Evolutionary conservation across 768 basidiomycete species (phyloP).

Genomic region (Mycena rosella): DNA sequence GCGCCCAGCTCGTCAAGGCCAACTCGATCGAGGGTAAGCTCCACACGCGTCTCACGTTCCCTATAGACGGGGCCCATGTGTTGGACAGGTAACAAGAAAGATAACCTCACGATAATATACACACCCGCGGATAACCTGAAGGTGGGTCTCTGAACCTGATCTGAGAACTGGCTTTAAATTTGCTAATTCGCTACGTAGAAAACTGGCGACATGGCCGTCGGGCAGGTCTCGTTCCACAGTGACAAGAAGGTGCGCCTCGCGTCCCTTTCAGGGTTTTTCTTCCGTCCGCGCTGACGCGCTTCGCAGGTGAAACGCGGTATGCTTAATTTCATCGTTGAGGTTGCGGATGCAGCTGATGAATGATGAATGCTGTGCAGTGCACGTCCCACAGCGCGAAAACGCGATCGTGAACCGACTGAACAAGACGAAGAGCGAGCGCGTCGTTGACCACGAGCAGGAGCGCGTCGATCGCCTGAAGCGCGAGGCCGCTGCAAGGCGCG

Average conservation of each 20-base stretch:
- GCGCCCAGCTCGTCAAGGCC: constrained; percentile 96
- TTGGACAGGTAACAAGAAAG: constrained; percentile 94
- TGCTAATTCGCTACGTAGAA: too few species aligned
- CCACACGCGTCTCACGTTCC: neutral
- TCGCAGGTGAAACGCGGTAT: constrained; percentile 84
- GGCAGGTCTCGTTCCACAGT: constrained; percentile 94
- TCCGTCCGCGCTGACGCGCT: neutral
- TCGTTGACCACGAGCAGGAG: constrained; percentile 94
- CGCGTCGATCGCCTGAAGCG: constrained; percentile 83
- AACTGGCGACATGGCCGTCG: constrained; percentile 98
- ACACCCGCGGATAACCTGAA: constrained; percentile 94
- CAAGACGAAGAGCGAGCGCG: constrained; percentile 89
- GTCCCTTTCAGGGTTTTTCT: neutral
- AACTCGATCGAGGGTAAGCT: constrained; percentile 92
- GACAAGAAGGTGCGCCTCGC: constrained; percentile 77
- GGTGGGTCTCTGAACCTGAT: constrained; percentile 56
- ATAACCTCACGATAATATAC: constrained; percentile 93
- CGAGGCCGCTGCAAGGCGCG: constrained; percentile 75
- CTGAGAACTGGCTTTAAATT: neutral
- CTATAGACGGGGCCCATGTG: neutral
- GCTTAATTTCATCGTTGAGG: neutral
- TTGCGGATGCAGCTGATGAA: neutral
- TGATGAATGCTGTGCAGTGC: constrained; percentile 67
- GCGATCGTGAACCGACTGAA: constrained; percentile 91
- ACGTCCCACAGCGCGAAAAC: constrained; percentile 88